Percentiles rank a stretch among this genome's conserved stretches.
Evolutionary conservation across 768 basidiomycete species (phyloP).

Genomic region (Mycena venus): DNA sequence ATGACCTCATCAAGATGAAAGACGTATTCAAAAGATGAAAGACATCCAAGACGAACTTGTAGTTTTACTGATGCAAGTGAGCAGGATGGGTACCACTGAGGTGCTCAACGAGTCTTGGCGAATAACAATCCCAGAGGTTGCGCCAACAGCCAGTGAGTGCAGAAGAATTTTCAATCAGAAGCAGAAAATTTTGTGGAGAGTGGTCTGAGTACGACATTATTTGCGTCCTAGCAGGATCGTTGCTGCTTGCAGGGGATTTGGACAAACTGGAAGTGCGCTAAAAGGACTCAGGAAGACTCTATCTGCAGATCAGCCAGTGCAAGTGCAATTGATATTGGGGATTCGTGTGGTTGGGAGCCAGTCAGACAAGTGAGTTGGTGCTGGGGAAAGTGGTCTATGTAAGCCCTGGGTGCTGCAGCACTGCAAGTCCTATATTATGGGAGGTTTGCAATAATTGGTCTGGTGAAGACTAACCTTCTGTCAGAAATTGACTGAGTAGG

Average conservation of each 20-base stretch:
- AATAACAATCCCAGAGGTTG: slow-evolving; percentile 62
- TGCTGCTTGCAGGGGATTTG: background rate
- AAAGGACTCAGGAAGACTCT: background rate
- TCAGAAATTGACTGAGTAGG: background rate
- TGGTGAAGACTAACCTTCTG: slow-evolving; percentile 13
- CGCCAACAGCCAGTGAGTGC: slow-evolving; percentile 60
- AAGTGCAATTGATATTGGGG: slow-evolving; percentile 2
- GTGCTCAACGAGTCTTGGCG: slow-evolving; percentile 57
- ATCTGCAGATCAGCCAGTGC: slow-evolving; percentile 10
- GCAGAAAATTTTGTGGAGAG: slow-evolving; percentile 49
- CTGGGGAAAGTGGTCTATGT: slow-evolving; percentile 11
- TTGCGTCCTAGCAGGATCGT: background rate
- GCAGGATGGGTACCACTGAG: slow-evolving; percentile 54
- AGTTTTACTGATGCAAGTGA: no score
- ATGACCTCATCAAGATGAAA: no score
- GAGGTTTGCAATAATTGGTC: slow-evolving; percentile 21
- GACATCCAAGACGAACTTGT: no score
- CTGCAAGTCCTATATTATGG: slow-evolving; percentile 25
- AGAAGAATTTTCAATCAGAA: slow-evolving; percentile 71
- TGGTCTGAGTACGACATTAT: slow-evolving; percentile 15
- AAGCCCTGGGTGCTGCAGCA: slow-evolving; percentile 4
- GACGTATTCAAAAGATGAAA: no score
- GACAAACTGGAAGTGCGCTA: background rate
- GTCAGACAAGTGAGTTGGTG: slow-evolving; percentile 16
- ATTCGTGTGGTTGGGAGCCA: background rate